Evolutionary conservation across 257 asterid genomes (phyloP).

Genomic region (Pogostemon cablin): DNA sequence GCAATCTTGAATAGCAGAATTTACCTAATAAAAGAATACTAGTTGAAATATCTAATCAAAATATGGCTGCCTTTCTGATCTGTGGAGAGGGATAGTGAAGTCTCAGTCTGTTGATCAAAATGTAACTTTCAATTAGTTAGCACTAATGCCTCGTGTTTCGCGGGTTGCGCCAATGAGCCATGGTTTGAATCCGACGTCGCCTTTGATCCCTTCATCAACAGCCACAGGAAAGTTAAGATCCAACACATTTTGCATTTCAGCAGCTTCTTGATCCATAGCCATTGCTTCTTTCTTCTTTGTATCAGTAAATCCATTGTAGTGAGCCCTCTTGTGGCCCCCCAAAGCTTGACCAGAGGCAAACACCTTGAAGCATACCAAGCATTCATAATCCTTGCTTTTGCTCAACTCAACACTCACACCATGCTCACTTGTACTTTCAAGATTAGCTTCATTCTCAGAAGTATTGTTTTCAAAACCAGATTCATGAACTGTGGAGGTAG

Average conservation of each 20-base stretch:
- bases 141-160: slow-evolving; percentile 34
- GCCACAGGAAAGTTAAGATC: slow-evolving; percentile 54
- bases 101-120: background rate
- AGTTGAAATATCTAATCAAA: slow-evolving; percentile 18
- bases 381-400: slow-evolving; percentile 42
- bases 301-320: slow-evolving; percentile 43
- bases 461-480: slow-evolving; percentile 12
- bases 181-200: slow-evolving; percentile 32
- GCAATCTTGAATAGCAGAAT: slow-evolving; percentile 4
- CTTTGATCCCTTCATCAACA: slow-evolving; percentile 36
- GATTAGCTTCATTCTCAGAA: slow-evolving; percentile 30
- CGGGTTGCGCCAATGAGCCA: slow-evolving; percentile 49
- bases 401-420: slow-evolving; percentile 29
- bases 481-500: slow-evolving; percentile 18
- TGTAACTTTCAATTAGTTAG: slow-evolving; percentile 36
- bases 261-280: slow-evolving; percentile 35
- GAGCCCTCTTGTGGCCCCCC: slow-evolving; percentile 93
- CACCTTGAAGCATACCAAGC: slow-evolving; percentile 65
- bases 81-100: too few species aligned
- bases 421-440: slow-evolving; percentile 21
- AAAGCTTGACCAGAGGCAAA: slow-evolving; percentile 78
- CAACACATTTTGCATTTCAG: slow-evolving; percentile 29
- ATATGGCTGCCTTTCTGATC: too few species aligned
- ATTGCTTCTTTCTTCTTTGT: slow-evolving; percentile 36
- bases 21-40: slow-evolving; percentile 10